A percentile compares a stretch with the other conserved stretches of the same genome.
Conservation (phyloP, 805 yeast species). For the Teunomyces atbi region DNA sequence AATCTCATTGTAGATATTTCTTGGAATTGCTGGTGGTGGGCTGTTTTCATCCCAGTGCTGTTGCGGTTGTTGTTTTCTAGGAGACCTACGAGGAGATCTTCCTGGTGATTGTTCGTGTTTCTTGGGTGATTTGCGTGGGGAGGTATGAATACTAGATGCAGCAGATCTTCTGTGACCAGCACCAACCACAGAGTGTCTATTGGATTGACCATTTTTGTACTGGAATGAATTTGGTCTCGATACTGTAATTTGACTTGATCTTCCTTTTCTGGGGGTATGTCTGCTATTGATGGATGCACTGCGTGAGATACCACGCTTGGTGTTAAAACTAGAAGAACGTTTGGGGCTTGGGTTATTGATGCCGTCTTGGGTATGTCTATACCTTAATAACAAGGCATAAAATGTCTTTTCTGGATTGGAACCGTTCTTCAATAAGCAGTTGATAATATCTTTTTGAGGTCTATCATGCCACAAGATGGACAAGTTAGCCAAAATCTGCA, state of each 20-base stretch:
- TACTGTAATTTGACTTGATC: slow-evolving; percentile 33
- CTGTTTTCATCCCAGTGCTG: slow-evolving; percentile 11
- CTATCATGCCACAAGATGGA: slow-evolving; percentile 60
- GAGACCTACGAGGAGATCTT: slow-evolving; percentile 18
- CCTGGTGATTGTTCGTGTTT: slow-evolving; percentile 21
- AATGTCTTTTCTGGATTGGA: slow-evolving; percentile 46
- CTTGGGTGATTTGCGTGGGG: slow-evolving; percentile 23
- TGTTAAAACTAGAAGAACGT: slow-evolving; percentile 14
- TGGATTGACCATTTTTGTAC: slow-evolving; percentile 26
- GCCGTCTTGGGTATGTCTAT: slow-evolving; percentile 40
- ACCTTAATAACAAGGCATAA: slow-evolving; percentile 44
- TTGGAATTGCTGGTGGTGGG: slow-evolving; percentile 34
- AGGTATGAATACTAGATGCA: slow-evolving; percentile 33
- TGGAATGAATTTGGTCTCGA: slow-evolving; percentile 45
- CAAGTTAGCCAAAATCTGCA: slow-evolving; percentile 52
- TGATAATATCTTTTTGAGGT: slow-evolving; percentile 38
- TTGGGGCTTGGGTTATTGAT: slow-evolving; percentile 8
- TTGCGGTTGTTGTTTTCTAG: slow-evolving; percentile 19
- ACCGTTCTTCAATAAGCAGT: slow-evolving; percentile 36
- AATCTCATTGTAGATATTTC: slow-evolving; percentile 44
- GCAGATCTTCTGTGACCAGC: slow-evolving; percentile 23
- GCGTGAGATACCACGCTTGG: slow-evolving; percentile 14
- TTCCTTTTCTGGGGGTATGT: slow-evolving; percentile 24
- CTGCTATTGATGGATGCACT: slow-evolving; percentile 19
- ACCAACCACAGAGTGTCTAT: slow-evolving; percentile 15